These are phyloP conservation scores for Wickerhamomyces tratensis DNA, from an alignment of 805 yeast species.

Conservation along the genomic window DNA sequence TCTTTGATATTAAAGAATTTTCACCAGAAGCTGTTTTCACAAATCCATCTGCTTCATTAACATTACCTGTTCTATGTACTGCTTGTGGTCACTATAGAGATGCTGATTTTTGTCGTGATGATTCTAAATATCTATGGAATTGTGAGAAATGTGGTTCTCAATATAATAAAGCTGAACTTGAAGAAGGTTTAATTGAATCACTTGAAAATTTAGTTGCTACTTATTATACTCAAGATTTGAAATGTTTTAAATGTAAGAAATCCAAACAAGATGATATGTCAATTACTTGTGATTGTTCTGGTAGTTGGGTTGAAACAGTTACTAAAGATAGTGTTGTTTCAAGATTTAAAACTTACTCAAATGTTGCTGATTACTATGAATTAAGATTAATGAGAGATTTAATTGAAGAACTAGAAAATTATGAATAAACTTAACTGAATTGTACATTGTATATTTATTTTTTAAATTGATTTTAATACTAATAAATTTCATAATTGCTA, in stretches of 20 bases:
- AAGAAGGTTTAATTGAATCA: slow-evolving; percentile 68
- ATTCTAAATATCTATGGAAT: slow-evolving; percentile 35
- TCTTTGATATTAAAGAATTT: slow-evolving; percentile 81
- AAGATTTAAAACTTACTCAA: slow-evolving; percentile 38
- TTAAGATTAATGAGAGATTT: slow-evolving; percentile 40
- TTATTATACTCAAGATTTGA: slow-evolving; percentile 71
- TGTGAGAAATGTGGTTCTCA: slow-evolving; percentile 60
- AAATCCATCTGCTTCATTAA: slow-evolving; percentile 67
- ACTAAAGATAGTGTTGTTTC: slow-evolving; percentile 32
- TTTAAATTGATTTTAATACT: too few species aligned
- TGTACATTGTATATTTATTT: too few species aligned
- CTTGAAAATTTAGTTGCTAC: slow-evolving; percentile 43
- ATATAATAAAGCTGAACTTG: slow-evolving; percentile 60
- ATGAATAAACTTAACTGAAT: too few species aligned
- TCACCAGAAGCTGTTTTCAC: slow-evolving; percentile 61
- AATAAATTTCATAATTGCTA: too few species aligned
- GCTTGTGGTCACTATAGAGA: slow-evolving; percentile 69
- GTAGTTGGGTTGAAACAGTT: slow-evolving; percentile 62
- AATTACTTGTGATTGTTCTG: slow-evolving; percentile 79
- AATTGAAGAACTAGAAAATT: slow-evolving; percentile 4
- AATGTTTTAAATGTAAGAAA: slow-evolving; percentile 67
- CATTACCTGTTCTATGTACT: slow-evolving; percentile 63
- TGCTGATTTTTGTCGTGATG: slow-evolving; percentile 74
- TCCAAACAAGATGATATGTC: slow-evolving; percentile 63
- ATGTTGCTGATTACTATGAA: slow-evolving; percentile 51